These are phyloP conservation scores for Kwoniella dendrophila DNA, from an alignment of 768 basidiomycete species.

Conservation along the genomic window DNA sequence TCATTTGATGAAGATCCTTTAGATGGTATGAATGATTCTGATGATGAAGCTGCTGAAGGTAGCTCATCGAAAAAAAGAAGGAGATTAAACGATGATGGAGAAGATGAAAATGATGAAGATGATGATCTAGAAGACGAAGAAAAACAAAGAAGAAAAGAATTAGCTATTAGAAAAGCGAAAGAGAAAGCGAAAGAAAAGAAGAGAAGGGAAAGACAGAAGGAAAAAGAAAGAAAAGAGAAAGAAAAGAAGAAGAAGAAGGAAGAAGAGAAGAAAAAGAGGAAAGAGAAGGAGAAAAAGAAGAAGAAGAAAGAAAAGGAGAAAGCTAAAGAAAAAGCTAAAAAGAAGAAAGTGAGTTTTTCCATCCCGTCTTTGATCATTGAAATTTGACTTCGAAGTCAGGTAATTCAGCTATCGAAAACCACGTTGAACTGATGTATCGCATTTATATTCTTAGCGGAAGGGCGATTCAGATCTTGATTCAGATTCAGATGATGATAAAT, in stretches of 20 bases:
- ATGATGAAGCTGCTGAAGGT: slow-evolving; percentile 25
- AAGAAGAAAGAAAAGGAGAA: slow-evolving; percentile 30
- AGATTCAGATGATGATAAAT: slow-evolving; percentile 22
- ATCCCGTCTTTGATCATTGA: not conserved
- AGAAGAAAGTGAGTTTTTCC: slow-evolving; percentile 18
- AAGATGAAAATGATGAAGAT: slow-evolving; percentile 32
- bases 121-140: slow-evolving; percentile 37
- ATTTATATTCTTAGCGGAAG: slow-evolving; percentile 13
- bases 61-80: slow-evolving; percentile 23
- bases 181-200: slow-evolving; percentile 35
- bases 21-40: slow-evolving; percentile 17
- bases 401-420: no score
- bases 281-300: slow-evolving; percentile 29
- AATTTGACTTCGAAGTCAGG: not conserved
- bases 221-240: slow-evolving; percentile 31
- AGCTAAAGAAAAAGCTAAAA: slow-evolving; percentile 17
- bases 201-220: slow-evolving; percentile 25
- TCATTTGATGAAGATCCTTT: slow-evolving; percentile 25
- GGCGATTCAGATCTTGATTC: slow-evolving; percentile 19
- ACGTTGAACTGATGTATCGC: not conserved
- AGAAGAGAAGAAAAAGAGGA: slow-evolving; percentile 33
- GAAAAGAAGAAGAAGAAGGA: slow-evolving; percentile 34
- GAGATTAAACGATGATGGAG: slow-evolving; percentile 22
- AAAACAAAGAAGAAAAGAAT: slow-evolving; percentile 16
- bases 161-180: slow-evolving; percentile 25